Evolutionary conservation across 495 filamentous ascomycete genomes (phyloP).

Genomic region (Lepidopterella palustris): DNA sequence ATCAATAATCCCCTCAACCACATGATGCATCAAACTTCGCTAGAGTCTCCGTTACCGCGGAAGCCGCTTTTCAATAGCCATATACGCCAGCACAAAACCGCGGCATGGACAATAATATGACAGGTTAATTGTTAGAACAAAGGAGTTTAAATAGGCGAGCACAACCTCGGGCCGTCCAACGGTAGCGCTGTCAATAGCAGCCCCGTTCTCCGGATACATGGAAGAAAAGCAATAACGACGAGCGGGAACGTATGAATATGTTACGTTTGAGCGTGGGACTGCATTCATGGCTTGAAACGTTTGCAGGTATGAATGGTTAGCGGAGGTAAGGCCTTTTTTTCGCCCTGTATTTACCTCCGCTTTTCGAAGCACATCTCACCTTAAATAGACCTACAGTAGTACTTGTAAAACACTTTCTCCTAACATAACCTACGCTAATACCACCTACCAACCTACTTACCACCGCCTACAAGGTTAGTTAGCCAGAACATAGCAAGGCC

Average conservation of each 20-base stretch:
- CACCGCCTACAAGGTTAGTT: no score
- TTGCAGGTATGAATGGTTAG: background rate
- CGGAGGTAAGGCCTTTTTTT: background rate
- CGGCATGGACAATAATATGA: background rate
- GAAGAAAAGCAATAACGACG: background rate
- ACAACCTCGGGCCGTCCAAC: conserved; percentile 2
- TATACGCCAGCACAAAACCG: background rate
- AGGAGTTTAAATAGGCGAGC: background rate
- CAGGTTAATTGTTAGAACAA: background rate
- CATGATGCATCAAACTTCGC: background rate
- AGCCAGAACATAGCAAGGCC: background rate
- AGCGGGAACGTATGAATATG: background rate
- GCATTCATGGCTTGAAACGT: background rate
- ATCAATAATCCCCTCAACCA: background rate
- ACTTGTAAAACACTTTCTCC: no score
- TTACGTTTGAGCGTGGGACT: background rate
- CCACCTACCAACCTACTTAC: no score
- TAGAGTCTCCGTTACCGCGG: background rate
- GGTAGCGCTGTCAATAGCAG: background rate
- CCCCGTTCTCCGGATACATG: conserved; percentile 1
- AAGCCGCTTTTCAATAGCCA: background rate
- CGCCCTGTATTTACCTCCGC: background rate
- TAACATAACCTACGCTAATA: no score
- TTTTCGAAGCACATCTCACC: background rate
- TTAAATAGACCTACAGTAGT: no score